Evolutionary conservation across 352 stramenopile genomes (phyloP).

Genomic region (Pilasporangium apinafurcum): DNA sequence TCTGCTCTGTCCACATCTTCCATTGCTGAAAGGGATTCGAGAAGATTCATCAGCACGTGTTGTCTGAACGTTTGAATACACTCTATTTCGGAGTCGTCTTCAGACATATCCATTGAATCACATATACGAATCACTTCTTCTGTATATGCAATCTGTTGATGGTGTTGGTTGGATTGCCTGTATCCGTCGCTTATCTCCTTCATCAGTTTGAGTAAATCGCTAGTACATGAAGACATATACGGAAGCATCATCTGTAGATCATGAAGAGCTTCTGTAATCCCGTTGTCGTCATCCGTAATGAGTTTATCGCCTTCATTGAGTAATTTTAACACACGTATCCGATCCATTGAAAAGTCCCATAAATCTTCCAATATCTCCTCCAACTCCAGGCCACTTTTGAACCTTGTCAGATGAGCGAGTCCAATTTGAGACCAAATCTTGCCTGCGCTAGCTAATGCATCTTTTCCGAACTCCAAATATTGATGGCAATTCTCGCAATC

Average conservation of each 20-base stretch:
- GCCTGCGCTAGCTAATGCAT: conserved; percentile 36
- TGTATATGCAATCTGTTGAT: conserved; percentile 32
- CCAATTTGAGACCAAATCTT: conserved; percentile 62
- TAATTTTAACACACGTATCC: conserved; percentile 44
- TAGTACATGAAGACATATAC: conserved; percentile 43
- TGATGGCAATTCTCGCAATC: conserved; percentile 42
- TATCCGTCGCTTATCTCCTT: conserved; percentile 45
- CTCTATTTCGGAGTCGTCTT: conserved; percentile 16
- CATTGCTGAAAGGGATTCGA: conserved; percentile 36
- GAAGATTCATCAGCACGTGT: conserved; percentile 30
- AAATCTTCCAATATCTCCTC: conserved; percentile 74
- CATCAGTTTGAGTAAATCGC: conserved; percentile 39
- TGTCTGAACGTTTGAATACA: conserved; percentile 30
- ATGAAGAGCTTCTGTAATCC: conserved; percentile 44
- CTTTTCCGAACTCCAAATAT: conserved; percentile 48
- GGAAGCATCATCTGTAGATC: conserved; percentile 72
- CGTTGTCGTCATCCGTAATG: conserved; percentile 6
- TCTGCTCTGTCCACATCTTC: conserved; percentile 55
- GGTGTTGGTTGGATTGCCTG: conserved; percentile 17
- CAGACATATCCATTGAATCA: conserved; percentile 34
- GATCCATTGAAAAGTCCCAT: conserved; percentile 73
- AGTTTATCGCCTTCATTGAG: conserved; percentile 6
- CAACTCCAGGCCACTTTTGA: conserved; percentile 56
- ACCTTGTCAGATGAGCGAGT: conserved; percentile 53
- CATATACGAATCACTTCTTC: conserved; percentile 58